phyloP scores from a whole-genome alignment of 441 rosid species.

The Bocquillonia castaneifolia region DNA sequence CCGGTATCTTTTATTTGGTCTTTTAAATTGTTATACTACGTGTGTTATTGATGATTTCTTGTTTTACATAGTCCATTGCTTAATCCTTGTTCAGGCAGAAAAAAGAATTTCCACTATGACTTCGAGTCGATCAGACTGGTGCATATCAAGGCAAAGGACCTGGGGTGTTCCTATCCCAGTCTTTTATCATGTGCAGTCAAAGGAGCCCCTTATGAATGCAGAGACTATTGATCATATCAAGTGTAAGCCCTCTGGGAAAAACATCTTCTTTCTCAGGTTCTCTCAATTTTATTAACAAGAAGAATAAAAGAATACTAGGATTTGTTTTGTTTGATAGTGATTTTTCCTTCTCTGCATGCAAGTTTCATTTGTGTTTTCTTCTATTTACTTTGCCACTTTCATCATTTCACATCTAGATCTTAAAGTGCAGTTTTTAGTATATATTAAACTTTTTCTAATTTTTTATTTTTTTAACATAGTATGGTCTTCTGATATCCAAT shows the following conservation, averaged over 20 bases:
- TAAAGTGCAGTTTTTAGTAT: not conserved
- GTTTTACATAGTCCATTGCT: conserved; percentile 22
- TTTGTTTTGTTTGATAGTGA: not conserved
- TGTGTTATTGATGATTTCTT: conserved; percentile 15
- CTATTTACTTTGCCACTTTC: conserved; percentile 8
- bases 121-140: conserved; percentile 94
- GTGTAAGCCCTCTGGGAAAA: conserved; percentile 45
- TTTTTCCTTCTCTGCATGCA: not conserved
- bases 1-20: conserved; percentile 10
- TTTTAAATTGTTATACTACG: conserved; percentile 11
- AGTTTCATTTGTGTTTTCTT: conserved; percentile 7
- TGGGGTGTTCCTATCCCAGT: conserved; percentile 99
- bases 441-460: not conserved
- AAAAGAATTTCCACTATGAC: conserved; percentile 94
- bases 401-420: conserved; percentile 7
- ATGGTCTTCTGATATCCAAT: conserved; percentile 4
- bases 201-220: conserved; percentile 87
- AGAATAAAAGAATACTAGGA: not conserved
- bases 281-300: not conserved
- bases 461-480: not conserved
- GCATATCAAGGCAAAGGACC: conserved; percentile 94
- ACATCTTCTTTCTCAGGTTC: conserved; percentile 4
- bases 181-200: conserved; percentile 70
- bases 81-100: conserved; percentile 53
- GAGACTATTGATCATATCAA: conserved; percentile 81